Evolutionary conservation across 257 asterid genomes (phyloP).

Genomic region (Solanum corneliomulleri): DNA sequence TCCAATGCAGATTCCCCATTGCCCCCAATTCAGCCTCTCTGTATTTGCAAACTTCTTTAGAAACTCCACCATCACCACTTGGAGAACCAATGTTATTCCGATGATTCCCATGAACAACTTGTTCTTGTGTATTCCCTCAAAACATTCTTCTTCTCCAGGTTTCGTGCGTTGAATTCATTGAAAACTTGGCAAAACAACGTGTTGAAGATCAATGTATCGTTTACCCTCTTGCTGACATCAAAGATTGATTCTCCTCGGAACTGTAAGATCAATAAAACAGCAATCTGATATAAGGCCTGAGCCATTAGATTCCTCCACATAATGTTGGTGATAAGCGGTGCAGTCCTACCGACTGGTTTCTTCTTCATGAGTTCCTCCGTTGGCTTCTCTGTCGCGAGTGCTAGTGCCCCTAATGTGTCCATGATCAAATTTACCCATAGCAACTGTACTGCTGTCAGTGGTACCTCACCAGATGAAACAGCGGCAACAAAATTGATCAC

Average conservation of each 20-base stretch:
- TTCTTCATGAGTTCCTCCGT: neutral
- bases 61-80: too few relatives aligned
- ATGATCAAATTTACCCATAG: too few relatives aligned
- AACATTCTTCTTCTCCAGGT: conserved; percentile 20
- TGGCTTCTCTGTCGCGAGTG: too few relatives aligned
- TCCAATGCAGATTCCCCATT: too few relatives aligned
- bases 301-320: neutral
- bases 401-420: too few relatives aligned
- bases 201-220: neutral
- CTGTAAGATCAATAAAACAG: neutral
- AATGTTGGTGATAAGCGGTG: neutral
- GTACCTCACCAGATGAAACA: neutral
- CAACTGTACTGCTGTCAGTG: neutral
- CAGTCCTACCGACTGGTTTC: neutral
- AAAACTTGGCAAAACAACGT: neutral
- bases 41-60: too few relatives aligned
- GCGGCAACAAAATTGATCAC: neutral
- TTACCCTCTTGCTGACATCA: neutral
- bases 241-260: neutral
- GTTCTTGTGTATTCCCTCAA: neutral
- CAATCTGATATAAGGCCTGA: neutral
- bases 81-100: too few relatives aligned
- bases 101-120: neutral
- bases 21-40: too few relatives aligned
- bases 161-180: conserved; percentile 15